A percentile compares a stretch with the other conserved stretches of the same genome.
Evolutionary conservation across 805 yeast genomes (phyloP).

Genomic region (Tetrapisispora phaffii): DNA sequence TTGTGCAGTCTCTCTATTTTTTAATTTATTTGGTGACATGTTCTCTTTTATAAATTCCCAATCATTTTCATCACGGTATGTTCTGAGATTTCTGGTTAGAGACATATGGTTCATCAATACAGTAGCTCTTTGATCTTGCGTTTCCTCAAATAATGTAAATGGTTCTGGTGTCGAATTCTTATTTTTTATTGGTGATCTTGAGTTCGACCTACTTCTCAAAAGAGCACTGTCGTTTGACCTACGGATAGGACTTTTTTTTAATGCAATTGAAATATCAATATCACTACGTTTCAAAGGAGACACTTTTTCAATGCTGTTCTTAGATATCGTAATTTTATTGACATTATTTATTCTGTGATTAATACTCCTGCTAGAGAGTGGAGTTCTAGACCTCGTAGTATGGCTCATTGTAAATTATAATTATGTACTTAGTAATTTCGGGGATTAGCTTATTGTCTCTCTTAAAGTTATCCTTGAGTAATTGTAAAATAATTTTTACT

Average conservation of each 20-base stretch:
- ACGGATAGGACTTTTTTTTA: conserved; percentile 14
- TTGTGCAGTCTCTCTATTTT: conserved; percentile 3
- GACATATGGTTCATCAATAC: conserved; percentile 13
- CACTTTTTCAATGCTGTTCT: not conserved
- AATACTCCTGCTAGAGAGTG: conserved; percentile 16
- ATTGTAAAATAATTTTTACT: too few species aligned
- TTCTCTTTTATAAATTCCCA: conserved; percentile 13
- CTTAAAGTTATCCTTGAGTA: too few species aligned
- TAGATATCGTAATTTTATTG: conserved; percentile 3
- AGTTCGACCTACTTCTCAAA: conserved; percentile 1
- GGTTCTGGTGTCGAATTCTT: not conserved
- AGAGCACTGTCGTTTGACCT: not conserved
- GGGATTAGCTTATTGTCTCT: too few species aligned
- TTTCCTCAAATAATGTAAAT: conserved; percentile 19
- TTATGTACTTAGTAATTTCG: too few species aligned
- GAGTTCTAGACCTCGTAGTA: conserved; percentile 17
- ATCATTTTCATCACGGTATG: conserved; percentile 19
- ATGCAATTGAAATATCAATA: conserved; percentile 8
- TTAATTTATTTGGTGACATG: conserved; percentile 11
- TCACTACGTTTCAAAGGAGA: conserved; percentile 11
- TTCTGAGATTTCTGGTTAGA: conserved; percentile 17
- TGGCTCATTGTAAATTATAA: not conserved
- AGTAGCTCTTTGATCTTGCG: conserved; percentile 11
- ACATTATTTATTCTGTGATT: conserved; percentile 10
- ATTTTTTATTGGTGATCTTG: not conserved